phyloP scores from a whole-genome alignment of 2,329 filamentous ascomycete species.

The Claviceps cyperi region DNA sequence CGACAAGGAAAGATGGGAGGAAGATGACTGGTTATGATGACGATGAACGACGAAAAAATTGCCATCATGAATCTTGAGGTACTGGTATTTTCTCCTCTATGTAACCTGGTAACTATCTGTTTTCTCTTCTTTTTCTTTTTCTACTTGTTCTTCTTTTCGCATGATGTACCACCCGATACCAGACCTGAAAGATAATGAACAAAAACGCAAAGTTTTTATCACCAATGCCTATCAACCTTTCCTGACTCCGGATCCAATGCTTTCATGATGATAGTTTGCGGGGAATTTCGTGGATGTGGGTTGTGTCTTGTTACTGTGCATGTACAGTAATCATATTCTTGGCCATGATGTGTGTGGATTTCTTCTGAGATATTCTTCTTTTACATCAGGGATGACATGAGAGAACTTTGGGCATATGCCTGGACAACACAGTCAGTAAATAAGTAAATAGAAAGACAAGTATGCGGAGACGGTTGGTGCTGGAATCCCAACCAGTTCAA shows the following conservation, averaged over 20 bases:
- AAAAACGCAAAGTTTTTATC: not conserved
- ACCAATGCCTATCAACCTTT: conserved; percentile 3
- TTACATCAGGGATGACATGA: conserved; percentile 64
- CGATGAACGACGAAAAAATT: conserved; percentile 5
- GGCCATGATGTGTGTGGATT: not conserved
- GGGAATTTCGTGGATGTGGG: not conserved
- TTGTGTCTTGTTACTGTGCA: not conserved
- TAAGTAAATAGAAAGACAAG: conserved; percentile 8
- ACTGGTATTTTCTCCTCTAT: conserved; percentile 7
- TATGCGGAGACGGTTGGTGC: not conserved
- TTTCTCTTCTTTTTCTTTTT: not conserved
- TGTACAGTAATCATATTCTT: not conserved
- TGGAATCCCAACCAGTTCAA: not conserved
- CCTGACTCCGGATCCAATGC: conserved; percentile 7
- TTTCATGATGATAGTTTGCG: not conserved
- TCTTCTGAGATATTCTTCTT: not conserved
- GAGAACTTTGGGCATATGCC: conserved; percentile 74
- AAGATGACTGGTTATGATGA: conserved; percentile 1
- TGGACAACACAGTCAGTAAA: conserved; percentile 21
- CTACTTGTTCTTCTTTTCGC: not conserved
- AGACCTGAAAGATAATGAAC: not conserved
- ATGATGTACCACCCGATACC: not conserved
- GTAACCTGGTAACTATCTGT: conserved; percentile 3
- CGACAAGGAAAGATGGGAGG: not conserved
- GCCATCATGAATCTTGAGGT: conserved; percentile 2